A percentile compares a stretch with the other conserved stretches of the same genome.
These are phyloP conservation scores for Candida tetrigidarum DNA, from an alignment of 1,139 yeast species.

Conservation along the genomic window DNA sequence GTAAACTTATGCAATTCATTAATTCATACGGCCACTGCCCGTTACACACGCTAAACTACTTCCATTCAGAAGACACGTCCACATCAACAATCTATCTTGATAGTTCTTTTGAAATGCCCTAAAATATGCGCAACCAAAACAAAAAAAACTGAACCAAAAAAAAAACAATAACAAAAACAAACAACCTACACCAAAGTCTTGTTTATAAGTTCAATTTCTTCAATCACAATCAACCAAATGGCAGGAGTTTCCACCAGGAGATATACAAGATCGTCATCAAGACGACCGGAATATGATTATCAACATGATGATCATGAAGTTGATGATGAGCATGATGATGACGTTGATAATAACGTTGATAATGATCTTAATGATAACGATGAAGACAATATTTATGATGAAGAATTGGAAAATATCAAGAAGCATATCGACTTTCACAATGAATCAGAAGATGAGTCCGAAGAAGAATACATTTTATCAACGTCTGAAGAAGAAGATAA, in stretches of 20 bases:
- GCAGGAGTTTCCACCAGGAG: not conserved
- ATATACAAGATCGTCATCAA: conserved; percentile 1
- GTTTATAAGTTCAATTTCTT: not conserved
- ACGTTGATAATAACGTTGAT: too few relatives aligned
- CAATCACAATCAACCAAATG: not conserved
- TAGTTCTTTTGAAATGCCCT: too few relatives aligned
- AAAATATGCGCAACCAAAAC: not conserved
- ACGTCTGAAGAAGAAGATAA: conserved; percentile 15
- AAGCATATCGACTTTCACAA: conserved; percentile 18
- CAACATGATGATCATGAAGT: too few relatives aligned
- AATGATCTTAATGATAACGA: too few relatives aligned
- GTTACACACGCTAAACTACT: too few relatives aligned
- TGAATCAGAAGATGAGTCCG: conserved; percentile 14
- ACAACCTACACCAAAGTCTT: too few relatives aligned
- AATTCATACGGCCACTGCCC: too few relatives aligned
- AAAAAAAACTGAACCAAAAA: not conserved
- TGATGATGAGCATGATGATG: too few relatives aligned
- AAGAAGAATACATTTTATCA: conserved; percentile 14
- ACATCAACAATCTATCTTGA: too few relatives aligned
- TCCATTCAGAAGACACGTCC: too few relatives aligned
- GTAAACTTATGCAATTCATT: too few relatives aligned
- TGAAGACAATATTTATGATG: conserved; percentile 5
- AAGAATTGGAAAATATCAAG: conserved; percentile 17
- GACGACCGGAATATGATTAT: not conserved
- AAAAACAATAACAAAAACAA: not conserved